A percentile compares a stretch with the other conserved stretches of the same genome.
phyloP scores from a whole-genome alignment of 257 asterid species.

The Przewalskia tangutica region DNA sequence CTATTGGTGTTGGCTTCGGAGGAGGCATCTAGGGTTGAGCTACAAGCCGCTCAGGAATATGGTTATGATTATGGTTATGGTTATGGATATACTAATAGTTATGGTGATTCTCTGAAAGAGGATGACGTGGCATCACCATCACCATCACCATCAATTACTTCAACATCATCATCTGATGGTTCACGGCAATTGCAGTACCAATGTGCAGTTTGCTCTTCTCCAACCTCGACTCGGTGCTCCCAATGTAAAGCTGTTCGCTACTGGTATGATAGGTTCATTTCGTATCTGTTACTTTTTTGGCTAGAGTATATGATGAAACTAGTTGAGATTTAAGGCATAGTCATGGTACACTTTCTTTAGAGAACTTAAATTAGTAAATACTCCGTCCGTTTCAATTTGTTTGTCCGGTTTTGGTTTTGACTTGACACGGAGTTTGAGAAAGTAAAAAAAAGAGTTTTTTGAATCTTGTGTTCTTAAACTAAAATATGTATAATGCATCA shows the following conservation, averaged over 20 bases:
- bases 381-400: too few relatives aligned
- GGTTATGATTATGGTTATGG: not conserved
- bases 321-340: not conserved
- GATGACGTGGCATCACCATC: not conserved
- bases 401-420: too few relatives aligned
- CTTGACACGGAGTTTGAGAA: too few relatives aligned
- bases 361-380: not conserved
- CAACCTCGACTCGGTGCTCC: slow-evolving; percentile 60
- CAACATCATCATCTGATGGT: not conserved
- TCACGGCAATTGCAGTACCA: slow-evolving; percentile 35
- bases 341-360: not conserved
- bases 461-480: too few relatives aligned
- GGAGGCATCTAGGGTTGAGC: slow-evolving; percentile 66
- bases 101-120: slow-evolving; percentile 10
- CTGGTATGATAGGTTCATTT: slow-evolving; percentile 44
- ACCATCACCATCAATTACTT: too few relatives aligned
- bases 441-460: too few relatives aligned
- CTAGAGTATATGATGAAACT: not conserved
- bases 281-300: not conserved
- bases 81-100: slow-evolving; percentile 3
- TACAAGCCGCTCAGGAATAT: slow-evolving; percentile 24
- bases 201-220: slow-evolving; percentile 59
- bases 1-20: slow-evolving; percentile 51
- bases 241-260: slow-evolving; percentile 71
- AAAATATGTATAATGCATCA: too few relatives aligned